Percentiles rank a stretch among this genome's conserved stretches.
Evolutionary conservation across 2,329 filamentous ascomycete species (phyloP).

Genomic region (Aspergillus udagawae): DNA sequence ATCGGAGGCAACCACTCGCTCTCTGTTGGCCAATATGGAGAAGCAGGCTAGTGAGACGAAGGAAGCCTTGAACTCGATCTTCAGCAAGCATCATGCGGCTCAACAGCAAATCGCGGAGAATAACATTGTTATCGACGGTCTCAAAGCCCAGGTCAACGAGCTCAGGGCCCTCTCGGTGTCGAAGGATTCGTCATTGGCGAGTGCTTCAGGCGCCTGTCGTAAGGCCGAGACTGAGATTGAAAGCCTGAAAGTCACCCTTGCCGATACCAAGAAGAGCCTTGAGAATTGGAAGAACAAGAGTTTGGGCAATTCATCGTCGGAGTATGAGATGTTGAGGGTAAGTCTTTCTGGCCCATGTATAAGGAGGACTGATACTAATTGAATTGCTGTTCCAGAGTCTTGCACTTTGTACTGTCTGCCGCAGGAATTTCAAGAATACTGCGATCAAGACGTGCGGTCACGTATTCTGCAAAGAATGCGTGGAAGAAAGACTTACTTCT

Average conservation of each 20-base stretch:
- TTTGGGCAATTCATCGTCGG: slow-evolving; percentile 72
- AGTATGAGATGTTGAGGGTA: slow-evolving; percentile 82
- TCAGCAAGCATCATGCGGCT: slow-evolving; percentile 68
- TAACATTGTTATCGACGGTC: slow-evolving; percentile 63
- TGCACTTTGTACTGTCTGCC: slow-evolving; percentile 87
- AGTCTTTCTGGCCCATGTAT: slow-evolving; percentile 37
- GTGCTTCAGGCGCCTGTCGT: slow-evolving; percentile 59
- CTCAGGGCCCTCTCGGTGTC: slow-evolving; percentile 68
- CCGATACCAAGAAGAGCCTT: slow-evolving; percentile 75
- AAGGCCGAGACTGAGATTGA: slow-evolving; percentile 70
- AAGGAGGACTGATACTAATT: slow-evolving; percentile 13
- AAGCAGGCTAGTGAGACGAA: slow-evolving; percentile 84
- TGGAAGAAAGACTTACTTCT: slow-evolving; percentile 83
- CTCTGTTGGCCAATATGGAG: slow-evolving; percentile 76
- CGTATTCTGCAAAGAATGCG: slow-evolving; percentile 85
- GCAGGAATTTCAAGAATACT: slow-evolving; percentile 89
- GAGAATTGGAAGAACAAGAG: slow-evolving; percentile 83
- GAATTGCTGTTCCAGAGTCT: slow-evolving; percentile 53
- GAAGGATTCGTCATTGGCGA: slow-evolving; percentile 67
- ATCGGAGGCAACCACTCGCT: slow-evolving; percentile 71
- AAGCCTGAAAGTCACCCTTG: slow-evolving; percentile 70
- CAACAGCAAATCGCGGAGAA: slow-evolving; percentile 70
- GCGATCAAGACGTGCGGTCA: slow-evolving; percentile 92
- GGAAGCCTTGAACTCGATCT: slow-evolving; percentile 68
- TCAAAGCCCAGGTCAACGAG: slow-evolving; percentile 72